These are phyloP conservation scores for Tricladium varicosporioides DNA, from an alignment of 2,329 filamentous ascomycete species.

Conservation along the genomic window DNA sequence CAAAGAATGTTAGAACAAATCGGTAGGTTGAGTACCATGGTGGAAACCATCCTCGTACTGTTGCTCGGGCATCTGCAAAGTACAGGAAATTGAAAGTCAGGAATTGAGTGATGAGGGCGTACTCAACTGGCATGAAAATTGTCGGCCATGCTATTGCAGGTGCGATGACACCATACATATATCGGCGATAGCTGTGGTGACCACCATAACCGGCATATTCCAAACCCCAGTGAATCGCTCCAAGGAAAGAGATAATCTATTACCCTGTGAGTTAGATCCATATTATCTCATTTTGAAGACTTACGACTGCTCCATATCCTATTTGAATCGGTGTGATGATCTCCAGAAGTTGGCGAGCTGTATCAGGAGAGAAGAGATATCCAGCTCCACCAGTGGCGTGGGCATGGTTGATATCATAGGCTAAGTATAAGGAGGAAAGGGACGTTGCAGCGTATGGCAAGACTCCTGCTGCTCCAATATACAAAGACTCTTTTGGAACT, in stretches of 20 bases:
- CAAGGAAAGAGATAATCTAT: constrained; percentile 88
- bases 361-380: constrained; percentile 64
- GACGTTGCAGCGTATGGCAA: constrained; percentile 86
- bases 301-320: constrained; percentile 81
- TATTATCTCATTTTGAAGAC: constrained; percentile 32
- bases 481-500: constrained; percentile 66
- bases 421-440: constrained; percentile 74
- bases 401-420: constrained; percentile 76
- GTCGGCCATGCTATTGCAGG: constrained; percentile 88
- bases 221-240: constrained; percentile 89
- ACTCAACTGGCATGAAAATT: constrained; percentile 77
- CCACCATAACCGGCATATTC: constrained; percentile 73
- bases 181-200: constrained; percentile 72
- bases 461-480: constrained; percentile 73
- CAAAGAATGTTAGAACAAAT: constrained; percentile 87
- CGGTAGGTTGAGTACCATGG: constrained; percentile 87
- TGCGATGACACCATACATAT: constrained; percentile 77
- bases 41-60: constrained; percentile 74
- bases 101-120: constrained; percentile 84
- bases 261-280: constrained; percentile 2
- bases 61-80: constrained; percentile 75
- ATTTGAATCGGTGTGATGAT: constrained; percentile 84
- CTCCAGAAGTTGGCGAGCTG: constrained; percentile 68
- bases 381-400: constrained; percentile 54
- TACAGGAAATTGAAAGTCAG: constrained; percentile 81